Conservation (phyloP, 805 yeast genomes). For the Saccharomycopsis fibuligera region DNA sequence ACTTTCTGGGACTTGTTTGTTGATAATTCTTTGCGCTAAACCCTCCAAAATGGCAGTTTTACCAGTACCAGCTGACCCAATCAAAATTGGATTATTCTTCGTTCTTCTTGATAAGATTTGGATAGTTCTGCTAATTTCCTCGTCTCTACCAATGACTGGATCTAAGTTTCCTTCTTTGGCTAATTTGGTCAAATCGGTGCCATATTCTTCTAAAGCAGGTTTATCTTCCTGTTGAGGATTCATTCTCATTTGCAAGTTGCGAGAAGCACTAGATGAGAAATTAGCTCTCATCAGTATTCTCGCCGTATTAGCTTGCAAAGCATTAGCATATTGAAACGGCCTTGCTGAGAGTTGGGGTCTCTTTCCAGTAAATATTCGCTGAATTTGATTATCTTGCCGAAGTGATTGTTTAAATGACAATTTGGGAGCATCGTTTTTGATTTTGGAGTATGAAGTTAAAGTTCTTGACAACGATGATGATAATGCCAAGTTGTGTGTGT, state of each 20-base stretch:
- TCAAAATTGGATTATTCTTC: conserved; percentile 89
- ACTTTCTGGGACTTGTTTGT: conserved; percentile 91
- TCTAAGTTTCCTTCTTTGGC: conserved; percentile 89
- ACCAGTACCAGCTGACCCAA: conserved; percentile 98
- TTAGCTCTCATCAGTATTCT: neutral
- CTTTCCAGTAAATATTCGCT: neutral
- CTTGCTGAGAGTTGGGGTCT: neutral
- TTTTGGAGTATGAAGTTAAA: neutral
- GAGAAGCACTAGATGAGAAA: neutral
- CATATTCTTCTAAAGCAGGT: conserved; percentile 79
- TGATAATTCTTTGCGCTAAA: conserved; percentile 84
- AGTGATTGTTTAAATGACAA: neutral
- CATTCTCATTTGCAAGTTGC: conserved; percentile 17
- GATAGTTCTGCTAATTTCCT: conserved; percentile 86
- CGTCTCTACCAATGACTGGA: conserved; percentile 96
- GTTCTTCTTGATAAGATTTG: conserved; percentile 90
- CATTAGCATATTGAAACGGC: neutral
- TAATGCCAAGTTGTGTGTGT: no score
- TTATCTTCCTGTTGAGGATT: conserved; percentile 42
- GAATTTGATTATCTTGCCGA: neutral
- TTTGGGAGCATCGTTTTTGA: neutral
- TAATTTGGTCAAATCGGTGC: conserved; percentile 76
- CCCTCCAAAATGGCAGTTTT: conserved; percentile 97
- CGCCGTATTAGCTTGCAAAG: neutral
- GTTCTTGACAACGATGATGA: neutral